Evolutionary conservation across 768 basidiomycete genomes (phyloP).

Genomic region (Termitomyces sp.): DNA sequence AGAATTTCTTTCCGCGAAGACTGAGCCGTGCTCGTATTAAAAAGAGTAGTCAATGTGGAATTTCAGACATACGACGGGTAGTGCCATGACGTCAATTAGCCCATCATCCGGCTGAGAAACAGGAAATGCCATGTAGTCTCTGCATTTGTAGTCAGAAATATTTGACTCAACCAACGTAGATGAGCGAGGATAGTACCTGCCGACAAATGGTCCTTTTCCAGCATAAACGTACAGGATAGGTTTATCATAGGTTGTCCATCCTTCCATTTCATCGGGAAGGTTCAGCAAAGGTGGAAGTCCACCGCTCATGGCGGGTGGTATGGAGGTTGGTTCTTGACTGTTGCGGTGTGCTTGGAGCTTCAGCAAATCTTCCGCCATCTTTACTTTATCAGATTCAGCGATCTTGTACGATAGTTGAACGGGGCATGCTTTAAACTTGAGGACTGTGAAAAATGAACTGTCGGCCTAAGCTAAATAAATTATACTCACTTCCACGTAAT

Average conservation of each 20-base stretch:
- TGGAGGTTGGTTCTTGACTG: conserved; percentile 12
- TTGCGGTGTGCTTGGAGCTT: conserved; percentile 34
- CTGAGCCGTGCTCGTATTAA: conserved; percentile 20
- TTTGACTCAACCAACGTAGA: not conserved
- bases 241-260: conserved; percentile 69
- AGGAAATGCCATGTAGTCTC: conserved; percentile 80
- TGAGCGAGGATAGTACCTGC: conserved; percentile 33
- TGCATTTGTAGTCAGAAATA: conserved; percentile 16
- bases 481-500: conserved; percentile 55
- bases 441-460: conserved; percentile 31
- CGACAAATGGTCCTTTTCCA: conserved; percentile 76
- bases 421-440: conserved; percentile 58
- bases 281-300: conserved; percentile 43
- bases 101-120: conserved; percentile 78
- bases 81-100: conserved; percentile 63
- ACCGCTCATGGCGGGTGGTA: conserved; percentile 9
- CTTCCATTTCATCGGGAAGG: conserved; percentile 38
- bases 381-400: conserved; percentile 62
- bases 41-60: not conserved
- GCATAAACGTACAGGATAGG: conserved; percentile 68
- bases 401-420: conserved; percentile 67
- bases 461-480: not conserved
- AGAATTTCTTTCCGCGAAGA: conserved; percentile 46
- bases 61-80: conserved; percentile 46
- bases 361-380: conserved; percentile 55